phyloP scores from a whole-genome alignment of 495 filamentous ascomycete genomes.

The Neurospora sp. region DNA sequence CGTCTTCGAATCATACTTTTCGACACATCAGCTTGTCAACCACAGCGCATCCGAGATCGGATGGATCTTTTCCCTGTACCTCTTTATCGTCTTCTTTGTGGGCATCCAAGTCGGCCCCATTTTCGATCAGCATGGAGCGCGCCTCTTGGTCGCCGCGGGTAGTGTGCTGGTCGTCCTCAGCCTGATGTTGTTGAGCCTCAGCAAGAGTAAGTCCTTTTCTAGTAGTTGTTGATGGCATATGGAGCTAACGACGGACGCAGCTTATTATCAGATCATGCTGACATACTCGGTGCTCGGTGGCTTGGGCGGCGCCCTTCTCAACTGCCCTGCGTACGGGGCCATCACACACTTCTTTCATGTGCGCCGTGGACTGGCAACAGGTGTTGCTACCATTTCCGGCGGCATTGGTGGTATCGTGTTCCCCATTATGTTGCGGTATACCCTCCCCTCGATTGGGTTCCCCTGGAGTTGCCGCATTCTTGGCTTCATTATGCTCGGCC shows the following conservation, averaged over 20 bases:
- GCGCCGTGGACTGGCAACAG: conserved; percentile 52
- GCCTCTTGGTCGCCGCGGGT: conserved; percentile 42
- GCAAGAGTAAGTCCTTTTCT: conserved; percentile 20
- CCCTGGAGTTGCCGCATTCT: conserved; percentile 48
- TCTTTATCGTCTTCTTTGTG: conserved; percentile 53
- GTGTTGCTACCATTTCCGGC: conserved; percentile 51
- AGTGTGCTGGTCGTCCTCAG: conserved; percentile 41
- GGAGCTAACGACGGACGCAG: conserved; percentile 6
- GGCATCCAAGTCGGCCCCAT: conserved; percentile 59
- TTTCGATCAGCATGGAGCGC: conserved; percentile 52
- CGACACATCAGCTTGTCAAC: conserved; percentile 44
- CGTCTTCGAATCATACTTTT: conserved; percentile 54
- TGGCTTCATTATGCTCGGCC: conserved; percentile 45
- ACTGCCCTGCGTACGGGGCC: conserved; percentile 47
- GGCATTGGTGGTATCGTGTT: conserved; percentile 53
- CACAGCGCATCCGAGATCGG: conserved; percentile 48
- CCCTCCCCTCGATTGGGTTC: conserved; percentile 45
- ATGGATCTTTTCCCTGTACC: conserved; percentile 54
- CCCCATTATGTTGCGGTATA: conserved; percentile 42
- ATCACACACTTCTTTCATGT: conserved; percentile 57
- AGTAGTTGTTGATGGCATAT: background rate
- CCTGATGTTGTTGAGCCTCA: conserved; percentile 45
- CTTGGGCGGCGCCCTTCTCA: conserved; percentile 46
- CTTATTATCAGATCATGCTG: conserved; percentile 60
- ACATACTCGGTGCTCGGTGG: conserved; percentile 49